Conservation (phyloP, 441 rosid genomes). For the Isatis lusitanica region DNA sequence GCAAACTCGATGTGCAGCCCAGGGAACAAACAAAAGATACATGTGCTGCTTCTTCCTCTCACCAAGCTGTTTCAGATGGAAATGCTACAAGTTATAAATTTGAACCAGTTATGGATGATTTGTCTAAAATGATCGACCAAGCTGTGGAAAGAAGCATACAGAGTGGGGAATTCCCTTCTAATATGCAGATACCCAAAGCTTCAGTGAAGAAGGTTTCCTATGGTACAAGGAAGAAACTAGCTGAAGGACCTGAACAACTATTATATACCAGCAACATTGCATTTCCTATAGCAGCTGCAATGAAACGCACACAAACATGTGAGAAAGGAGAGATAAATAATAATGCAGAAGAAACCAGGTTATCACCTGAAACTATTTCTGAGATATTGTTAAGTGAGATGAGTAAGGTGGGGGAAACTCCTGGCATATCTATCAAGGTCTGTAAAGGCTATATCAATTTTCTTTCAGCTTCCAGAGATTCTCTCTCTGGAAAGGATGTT, state of each 20-base stretch:
- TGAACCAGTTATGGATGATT: slow-evolving; percentile 45
- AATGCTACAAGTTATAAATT: slow-evolving; percentile 26
- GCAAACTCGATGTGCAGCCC: slow-evolving; percentile 48
- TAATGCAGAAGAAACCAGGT: slow-evolving; percentile 37
- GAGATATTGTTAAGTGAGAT: slow-evolving; percentile 54
- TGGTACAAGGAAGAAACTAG: slow-evolving; percentile 56
- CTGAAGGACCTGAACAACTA: slow-evolving; percentile 65
- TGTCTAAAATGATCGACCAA: slow-evolving; percentile 57
- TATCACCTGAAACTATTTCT: slow-evolving; percentile 51
- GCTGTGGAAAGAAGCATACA: slow-evolving; percentile 45
- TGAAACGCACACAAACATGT: slow-evolving; percentile 36
- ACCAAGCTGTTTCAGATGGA: slow-evolving; percentile 39
- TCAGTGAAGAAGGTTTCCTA: slow-evolving; percentile 65
- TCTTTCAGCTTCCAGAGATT: slow-evolving; percentile 40
- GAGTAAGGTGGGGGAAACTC: slow-evolving; percentile 40
- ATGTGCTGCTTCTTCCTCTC: slow-evolving; percentile 38
- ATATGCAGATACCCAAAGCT: slow-evolving; percentile 57
- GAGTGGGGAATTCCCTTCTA: slow-evolving; percentile 51
- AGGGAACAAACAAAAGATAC: slow-evolving; percentile 36
- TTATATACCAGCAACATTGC: slow-evolving; percentile 73
- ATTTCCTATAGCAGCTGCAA: slow-evolving; percentile 68
- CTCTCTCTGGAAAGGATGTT: slow-evolving; percentile 33
- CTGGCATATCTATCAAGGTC: slow-evolving; percentile 50
- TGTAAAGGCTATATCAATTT: slow-evolving; percentile 82
- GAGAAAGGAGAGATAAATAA: slow-evolving; percentile 36